Conservation (phyloP, 2,329 filamentous ascomycete species). For the Colletotrichum magnum region DNA sequence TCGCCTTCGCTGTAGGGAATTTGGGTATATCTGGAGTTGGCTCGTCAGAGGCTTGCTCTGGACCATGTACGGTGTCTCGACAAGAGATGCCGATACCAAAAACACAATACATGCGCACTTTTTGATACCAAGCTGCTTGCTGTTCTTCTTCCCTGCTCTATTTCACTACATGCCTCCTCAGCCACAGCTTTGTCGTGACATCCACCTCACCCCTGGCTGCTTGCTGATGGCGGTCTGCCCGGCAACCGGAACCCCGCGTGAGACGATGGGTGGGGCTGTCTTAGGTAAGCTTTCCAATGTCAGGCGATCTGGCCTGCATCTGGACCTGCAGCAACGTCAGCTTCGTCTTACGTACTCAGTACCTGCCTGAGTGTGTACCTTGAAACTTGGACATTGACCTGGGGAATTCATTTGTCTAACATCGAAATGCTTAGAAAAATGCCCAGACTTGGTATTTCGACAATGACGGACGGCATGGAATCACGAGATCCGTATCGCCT, state of each 20-base stretch:
- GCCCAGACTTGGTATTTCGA: too few species aligned
- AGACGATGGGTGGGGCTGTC: background rate
- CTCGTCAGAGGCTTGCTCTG: slow-evolving; percentile 32
- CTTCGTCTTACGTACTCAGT: background rate
- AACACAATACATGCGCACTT: slow-evolving; percentile 20
- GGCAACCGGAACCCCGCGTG: slow-evolving; percentile 30
- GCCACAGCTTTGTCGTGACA: background rate
- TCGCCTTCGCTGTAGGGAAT: slow-evolving; percentile 26
- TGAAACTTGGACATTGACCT: background rate
- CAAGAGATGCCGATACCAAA: slow-evolving; percentile 19
- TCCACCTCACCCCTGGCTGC: background rate
- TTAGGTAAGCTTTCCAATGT: slow-evolving; percentile 21
- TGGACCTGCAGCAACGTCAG: slow-evolving; percentile 18
- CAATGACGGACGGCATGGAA: too few species aligned
- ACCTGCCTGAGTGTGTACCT: background rate
- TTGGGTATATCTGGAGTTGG: slow-evolving; percentile 36
- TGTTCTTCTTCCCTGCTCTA: background rate
- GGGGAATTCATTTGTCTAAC: too few species aligned
- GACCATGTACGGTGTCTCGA: slow-evolving; percentile 14
- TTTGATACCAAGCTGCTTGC: slow-evolving; percentile 18
- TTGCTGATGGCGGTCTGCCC: slow-evolving; percentile 18
- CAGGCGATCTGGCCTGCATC: slow-evolving; percentile 27
- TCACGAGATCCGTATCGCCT: too few species aligned
- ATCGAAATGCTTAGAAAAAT: too few species aligned
- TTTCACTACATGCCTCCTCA: background rate